A percentile compares a stretch with the other conserved stretches of the same genome.
These are phyloP conservation scores for Microcyclosporella mali DNA, from an alignment of 2,329 filamentous ascomycete species.

Conservation along the genomic window DNA sequence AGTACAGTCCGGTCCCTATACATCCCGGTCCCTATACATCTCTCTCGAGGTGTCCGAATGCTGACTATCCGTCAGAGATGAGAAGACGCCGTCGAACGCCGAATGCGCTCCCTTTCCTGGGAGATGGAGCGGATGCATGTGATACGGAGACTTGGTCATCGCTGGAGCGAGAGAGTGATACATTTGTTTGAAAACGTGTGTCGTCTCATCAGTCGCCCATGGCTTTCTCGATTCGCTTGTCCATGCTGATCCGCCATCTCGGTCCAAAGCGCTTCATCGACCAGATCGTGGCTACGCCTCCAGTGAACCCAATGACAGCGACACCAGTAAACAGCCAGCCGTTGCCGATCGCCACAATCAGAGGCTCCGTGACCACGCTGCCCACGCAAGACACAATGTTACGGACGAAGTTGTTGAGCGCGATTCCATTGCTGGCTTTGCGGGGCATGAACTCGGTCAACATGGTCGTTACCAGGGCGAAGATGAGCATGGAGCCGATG, in stretches of 20 bases:
- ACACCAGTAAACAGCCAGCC: conserved; percentile 68
- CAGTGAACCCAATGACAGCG: conserved; percentile 24
- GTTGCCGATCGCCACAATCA: conserved; percentile 64
- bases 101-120: too few relatives aligned
- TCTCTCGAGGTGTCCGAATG: too few relatives aligned
- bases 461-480: conserved; percentile 69
- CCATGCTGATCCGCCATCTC: conserved; percentile 29
- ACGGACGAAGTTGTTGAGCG: conserved; percentile 73
- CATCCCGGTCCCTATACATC: too few relatives aligned
- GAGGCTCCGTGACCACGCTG: conserved; percentile 61
- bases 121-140: too few relatives aligned
- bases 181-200: neutral
- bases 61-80: too few relatives aligned
- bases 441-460: conserved; percentile 76
- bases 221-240: conserved; percentile 24
- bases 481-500: conserved; percentile 71
- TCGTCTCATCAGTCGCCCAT: conserved; percentile 20
- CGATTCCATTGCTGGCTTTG: conserved; percentile 64
- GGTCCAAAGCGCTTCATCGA: conserved; percentile 31
- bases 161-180: too few relatives aligned
- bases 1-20: too few relatives aligned
- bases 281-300: conserved; percentile 26
- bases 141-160: too few relatives aligned
- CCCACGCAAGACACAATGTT: conserved; percentile 74
- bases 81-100: too few relatives aligned